Evolutionary conservation across 441 rosid species (phyloP), one percentile per base, ranked within the genome.

Genomic region (Raphanus hybrid): DNA sequence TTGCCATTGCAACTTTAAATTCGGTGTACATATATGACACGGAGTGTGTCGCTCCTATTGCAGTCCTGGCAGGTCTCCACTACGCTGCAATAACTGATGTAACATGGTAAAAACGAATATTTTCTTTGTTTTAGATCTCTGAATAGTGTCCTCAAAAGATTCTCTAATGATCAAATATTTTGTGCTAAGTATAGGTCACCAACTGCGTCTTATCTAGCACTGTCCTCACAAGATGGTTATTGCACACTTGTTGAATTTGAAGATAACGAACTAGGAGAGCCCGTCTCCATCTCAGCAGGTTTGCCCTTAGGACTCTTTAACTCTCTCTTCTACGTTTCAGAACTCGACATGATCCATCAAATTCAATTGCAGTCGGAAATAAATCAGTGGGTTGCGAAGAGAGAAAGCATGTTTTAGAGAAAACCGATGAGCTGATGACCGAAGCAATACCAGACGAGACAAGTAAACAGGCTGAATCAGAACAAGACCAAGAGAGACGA

Each of bases 171-270:
- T 57, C 58, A 65, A 18, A 11, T 41, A n/a, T 76, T 76, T 29
- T 69, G 66, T 69, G 80, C 39, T 61, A 67, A 45, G 14, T 66
- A 94, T 66, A 94, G 97, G 98, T 93, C 98, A 55, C 65, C 84
- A 6, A 81, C 81, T 74, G 95, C 89, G 11, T 78, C 74, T 52
- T 85, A 83, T 77, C 64, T 95, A 74, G 95, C 98, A 16, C 60
- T 91, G 76, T 93, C 98, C 41, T 95, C 99, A 62, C 98, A 90
- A 87, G 99, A 95, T 81, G 98, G 98, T 58, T 95, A 89, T 61
- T 93, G 99, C 81, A 93, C 97, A 61, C 73, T 95, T 57, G 82
- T 95, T 71, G 99, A 91, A 85, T 93, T 93, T 26, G 95, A 87
- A 84, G 76, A 80, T 43, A 77, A 80, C 1, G 95, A 95, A 85